Evolutionary conservation across 371 early-diverging fungal species (phyloP), one percentile per base, ranked within the genome.

Genomic region (Blakeslea trispora): DNA sequence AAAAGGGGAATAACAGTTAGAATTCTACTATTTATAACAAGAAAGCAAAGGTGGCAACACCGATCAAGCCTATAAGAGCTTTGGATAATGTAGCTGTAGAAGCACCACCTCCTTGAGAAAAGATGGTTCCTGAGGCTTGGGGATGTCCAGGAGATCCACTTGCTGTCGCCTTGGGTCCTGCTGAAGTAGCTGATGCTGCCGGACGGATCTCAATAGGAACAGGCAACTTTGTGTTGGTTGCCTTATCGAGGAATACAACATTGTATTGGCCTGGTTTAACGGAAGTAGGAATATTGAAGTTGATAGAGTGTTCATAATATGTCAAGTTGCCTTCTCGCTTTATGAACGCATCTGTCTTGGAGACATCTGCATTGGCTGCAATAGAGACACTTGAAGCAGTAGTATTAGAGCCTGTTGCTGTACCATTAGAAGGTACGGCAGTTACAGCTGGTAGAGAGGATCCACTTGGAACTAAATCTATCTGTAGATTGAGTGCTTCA

Each of bases 141-240:
- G 68, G 57, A 34, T 59, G 66, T n/a, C 60, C 64, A 44, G 61
- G 54, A 24, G 53, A 51, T 41, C 64, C 64, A 3, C 67, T 68
- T 9, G 57, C 62, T 15, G 56, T 43, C 6, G 73, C 50, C 11
- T 51, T 65, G 32, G 60, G 53, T 19, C 45, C 60, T 4, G 59
- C 51, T 8, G 72, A 67, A 8, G 77, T 67, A 21, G 72, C 46
- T 19, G 53, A 61, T 15, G 70, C 70, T 45, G 69, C 69, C 43
- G 78, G 72, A 50, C 73, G 74, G 42, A 78, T 72, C 52, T 74
- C 69, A 54, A 78, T 72, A 19, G 78, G 78, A 41, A 78, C 64
- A n/a, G 68, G 55, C 37, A 74, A 57, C 18, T 74, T 64, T 39
- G 71, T 71, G 31, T 72, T 74, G 28, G 78, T 78, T 23, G 74